phyloP scores from a whole-genome alignment of 78 protist genomes.

The Dictyostelium citrinum region DNA sequence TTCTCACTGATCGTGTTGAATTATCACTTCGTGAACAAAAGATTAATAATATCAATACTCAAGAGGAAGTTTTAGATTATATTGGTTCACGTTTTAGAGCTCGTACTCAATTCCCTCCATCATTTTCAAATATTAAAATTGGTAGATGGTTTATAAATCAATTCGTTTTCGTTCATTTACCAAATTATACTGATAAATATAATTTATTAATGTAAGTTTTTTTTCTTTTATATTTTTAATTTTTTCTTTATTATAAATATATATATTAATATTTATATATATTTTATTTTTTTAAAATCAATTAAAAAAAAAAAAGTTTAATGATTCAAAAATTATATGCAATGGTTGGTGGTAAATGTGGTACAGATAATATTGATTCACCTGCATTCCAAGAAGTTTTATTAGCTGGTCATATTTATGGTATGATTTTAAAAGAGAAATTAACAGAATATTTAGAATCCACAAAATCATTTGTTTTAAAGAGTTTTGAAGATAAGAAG shows the following conservation, averaged over 20 bases:
- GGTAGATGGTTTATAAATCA: constrained; percentile 80
- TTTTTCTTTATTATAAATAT: no score
- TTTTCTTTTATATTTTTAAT: background rate
- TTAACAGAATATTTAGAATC: constrained; percentile 54
- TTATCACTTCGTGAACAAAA: constrained; percentile 76
- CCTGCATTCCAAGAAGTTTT: constrained; percentile 88
- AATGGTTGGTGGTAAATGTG: constrained; percentile 79
- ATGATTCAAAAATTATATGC: constrained; percentile 90
- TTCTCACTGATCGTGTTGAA: constrained; percentile 86
- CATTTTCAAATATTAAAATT: constrained; percentile 35
- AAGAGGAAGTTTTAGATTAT: constrained; percentile 71
- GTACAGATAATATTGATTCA: constrained; percentile 89
- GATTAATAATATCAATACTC: constrained; percentile 16
- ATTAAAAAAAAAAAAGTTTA: no score
- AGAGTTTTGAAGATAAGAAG: background rate
- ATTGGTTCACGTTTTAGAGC: constrained; percentile 81
- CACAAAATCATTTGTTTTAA: background rate
- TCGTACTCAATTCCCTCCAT: constrained; percentile 12
- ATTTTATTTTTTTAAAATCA: background rate
- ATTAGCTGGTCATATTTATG: constrained; percentile 89
- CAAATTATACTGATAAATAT: constrained; percentile 84
- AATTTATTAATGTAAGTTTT: constrained; percentile 82
- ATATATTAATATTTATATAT: no score
- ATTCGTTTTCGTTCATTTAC: constrained; percentile 89
- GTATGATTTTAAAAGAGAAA: constrained; percentile 65